A percentile compares a stretch with the other conserved stretches of the same genome.
Evolutionary conservation across 2,329 filamentous ascomycete genomes (phyloP).

Genomic region (Anthostomella pinea): DNA sequence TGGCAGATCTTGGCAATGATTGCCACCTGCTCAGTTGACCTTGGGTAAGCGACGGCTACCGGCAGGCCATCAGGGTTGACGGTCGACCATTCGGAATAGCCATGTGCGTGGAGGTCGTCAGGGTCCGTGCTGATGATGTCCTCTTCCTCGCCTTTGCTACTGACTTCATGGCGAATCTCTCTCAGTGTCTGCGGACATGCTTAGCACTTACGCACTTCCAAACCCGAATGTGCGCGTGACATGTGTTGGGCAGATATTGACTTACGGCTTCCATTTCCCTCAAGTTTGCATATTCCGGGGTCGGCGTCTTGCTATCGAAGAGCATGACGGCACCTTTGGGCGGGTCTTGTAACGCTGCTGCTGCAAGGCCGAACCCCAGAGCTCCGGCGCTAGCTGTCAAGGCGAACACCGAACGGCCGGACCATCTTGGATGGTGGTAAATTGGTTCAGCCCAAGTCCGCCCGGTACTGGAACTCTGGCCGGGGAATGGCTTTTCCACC

Average conservation of each 20-base stretch:
- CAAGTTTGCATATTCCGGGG: conserved; percentile 44
- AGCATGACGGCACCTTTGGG: conserved; percentile 23
- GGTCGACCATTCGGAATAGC: conserved; percentile 67
- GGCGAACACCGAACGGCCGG: conserved; percentile 28
- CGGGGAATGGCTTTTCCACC: conserved; percentile 14
- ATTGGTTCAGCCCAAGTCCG: conserved; percentile 13
- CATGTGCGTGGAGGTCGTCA: conserved; percentile 59
- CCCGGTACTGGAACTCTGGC: conserved; percentile 11
- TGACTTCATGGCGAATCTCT: conserved; percentile 49
- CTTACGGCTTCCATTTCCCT: conserved; percentile 49
- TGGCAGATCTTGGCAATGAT: conserved; percentile 66
- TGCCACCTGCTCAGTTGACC: conserved; percentile 58
- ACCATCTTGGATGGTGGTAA: conserved; percentile 24
- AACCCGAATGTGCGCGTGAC: not conserved
- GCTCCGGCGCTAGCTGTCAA: conserved; percentile 30
- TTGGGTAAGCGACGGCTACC: conserved; percentile 63
- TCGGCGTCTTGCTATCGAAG: conserved; percentile 27
- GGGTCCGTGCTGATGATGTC: conserved; percentile 62
- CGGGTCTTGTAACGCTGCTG: conserved; percentile 21
- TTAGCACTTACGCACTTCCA: conserved; percentile 4
- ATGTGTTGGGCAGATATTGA: conserved; percentile 1
- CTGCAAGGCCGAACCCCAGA: conserved; percentile 30
- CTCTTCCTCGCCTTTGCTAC: conserved; percentile 34
- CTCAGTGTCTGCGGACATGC: conserved; percentile 45
- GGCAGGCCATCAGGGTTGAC: conserved; percentile 58